Percentiles rank a stretch among this genome's conserved stretches.
Conservation (phyloP, 2,329 filamentous ascomycete genomes). For the Lasiodiplodia hormozganensis region DNA sequence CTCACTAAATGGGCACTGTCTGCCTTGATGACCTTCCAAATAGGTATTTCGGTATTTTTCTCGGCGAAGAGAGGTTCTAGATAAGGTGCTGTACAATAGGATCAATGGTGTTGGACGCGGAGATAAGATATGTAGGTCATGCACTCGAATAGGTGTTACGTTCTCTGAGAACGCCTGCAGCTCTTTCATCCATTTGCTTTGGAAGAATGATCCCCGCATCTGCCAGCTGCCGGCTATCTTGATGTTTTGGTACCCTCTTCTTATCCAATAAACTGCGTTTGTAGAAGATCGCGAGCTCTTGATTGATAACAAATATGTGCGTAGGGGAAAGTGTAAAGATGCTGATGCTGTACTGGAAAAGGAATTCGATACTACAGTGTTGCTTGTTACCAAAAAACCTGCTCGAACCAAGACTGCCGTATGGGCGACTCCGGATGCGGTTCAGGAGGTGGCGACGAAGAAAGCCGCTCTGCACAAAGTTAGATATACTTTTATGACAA, state of each 20-base stretch:
- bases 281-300: not conserved
- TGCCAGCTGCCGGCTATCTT: no score
- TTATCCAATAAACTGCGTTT: not conserved
- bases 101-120: no score
- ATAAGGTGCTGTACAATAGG: no score
- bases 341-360: not conserved
- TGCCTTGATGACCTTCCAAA: no score
- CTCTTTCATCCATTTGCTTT: no score
- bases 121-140: no score
- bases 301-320: not conserved
- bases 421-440: not conserved
- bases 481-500: conserved; percentile 3
- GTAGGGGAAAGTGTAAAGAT: not conserved
- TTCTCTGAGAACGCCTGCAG: no score
- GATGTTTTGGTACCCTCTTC: not conserved
- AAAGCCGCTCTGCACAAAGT: conserved; percentile 5
- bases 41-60: no score
- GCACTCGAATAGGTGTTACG: no score
- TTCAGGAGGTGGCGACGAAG: conserved; percentile 2
- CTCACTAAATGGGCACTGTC: no score
- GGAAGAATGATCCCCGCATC: no score
- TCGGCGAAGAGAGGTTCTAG: no score
- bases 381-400: conserved; percentile 17
- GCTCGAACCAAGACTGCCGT: conserved; percentile 10
- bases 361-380: not conserved